These are phyloP conservation scores for Linum trigynum DNA, from an alignment of 345 rosid species.

Conservation along the genomic window DNA sequence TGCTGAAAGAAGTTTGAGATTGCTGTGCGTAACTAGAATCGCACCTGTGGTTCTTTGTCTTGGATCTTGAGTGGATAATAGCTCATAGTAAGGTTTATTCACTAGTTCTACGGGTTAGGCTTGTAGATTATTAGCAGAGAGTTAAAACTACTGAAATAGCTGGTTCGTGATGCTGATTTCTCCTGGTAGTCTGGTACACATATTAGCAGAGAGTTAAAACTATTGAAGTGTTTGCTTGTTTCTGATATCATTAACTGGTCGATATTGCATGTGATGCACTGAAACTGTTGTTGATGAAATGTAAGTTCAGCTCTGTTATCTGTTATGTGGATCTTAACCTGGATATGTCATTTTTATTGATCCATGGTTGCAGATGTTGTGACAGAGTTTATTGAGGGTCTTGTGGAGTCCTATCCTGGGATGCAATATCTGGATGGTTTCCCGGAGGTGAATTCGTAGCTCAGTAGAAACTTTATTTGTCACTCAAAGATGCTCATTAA, in stretches of 20 bases:
- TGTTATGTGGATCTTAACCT: neutral
- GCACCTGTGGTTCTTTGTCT: too few species aligned
- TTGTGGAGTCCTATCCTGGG: slow-evolving; percentile 80
- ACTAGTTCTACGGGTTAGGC: too few species aligned
- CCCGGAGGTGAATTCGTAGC: slow-evolving; percentile 52
- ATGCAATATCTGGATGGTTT: slow-evolving; percentile 87
- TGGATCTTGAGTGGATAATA: too few species aligned
- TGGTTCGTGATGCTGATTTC: neutral
- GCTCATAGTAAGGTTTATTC: too few species aligned
- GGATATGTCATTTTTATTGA: neutral
- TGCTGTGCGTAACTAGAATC: too few species aligned
- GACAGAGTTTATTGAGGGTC: slow-evolving; percentile 91
- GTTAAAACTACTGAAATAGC: too few species aligned
- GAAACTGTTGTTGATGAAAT: neutral
- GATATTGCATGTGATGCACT: neutral
- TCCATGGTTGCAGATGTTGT: slow-evolving; percentile 60
- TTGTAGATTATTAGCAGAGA: too few species aligned
- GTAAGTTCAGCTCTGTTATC: neutral
- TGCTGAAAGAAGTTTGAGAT: neutral
- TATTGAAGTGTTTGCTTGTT: too few species aligned
- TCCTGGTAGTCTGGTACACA: neutral
- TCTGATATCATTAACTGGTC: neutral
- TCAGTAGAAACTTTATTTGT: neutral
- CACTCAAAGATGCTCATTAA: neutral
- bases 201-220: neutral